phyloP scores from a whole-genome alignment of 441 rosid species.

The Croton laevigatus region DNA sequence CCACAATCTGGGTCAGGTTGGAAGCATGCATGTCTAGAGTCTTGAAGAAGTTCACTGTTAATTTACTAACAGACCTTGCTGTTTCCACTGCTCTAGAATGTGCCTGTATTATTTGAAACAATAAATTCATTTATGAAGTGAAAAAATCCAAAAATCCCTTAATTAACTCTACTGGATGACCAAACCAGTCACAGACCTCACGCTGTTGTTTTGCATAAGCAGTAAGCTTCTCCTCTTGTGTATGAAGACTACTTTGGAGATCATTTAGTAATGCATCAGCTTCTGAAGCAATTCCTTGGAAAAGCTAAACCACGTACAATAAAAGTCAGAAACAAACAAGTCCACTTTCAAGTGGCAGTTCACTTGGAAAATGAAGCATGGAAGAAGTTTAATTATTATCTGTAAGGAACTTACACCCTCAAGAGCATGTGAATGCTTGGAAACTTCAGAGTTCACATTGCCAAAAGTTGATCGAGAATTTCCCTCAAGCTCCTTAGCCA shows the following conservation, averaged over 20 bases:
- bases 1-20: constrained; percentile 63
- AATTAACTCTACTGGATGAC: background rate
- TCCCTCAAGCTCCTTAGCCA: constrained; percentile 67
- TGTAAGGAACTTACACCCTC: constrained; percentile 59
- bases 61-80: constrained; percentile 75
- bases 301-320: constrained; percentile 58
- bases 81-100: constrained; percentile 81
- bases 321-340: background rate
- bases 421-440: constrained; percentile 72
- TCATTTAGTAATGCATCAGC: constrained; percentile 83
- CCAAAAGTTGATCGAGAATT: constrained; percentile 68
- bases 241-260: constrained; percentile 79
- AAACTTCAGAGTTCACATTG: constrained; percentile 76
- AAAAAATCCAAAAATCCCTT: constrained; percentile 4
- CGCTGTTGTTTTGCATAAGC: constrained; percentile 81
- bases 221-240: constrained; percentile 76
- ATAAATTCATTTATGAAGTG: background rate
- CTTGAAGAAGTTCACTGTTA: constrained; percentile 66
- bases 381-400: constrained; percentile 7
- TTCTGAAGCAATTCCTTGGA: constrained; percentile 79
- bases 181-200: constrained; percentile 43
- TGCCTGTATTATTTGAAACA: constrained; percentile 48
- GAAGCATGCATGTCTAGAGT: constrained; percentile 71
- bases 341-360: background rate
- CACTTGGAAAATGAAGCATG: constrained; percentile 8